Evolutionary conservation across 2,329 filamentous ascomycete species (phyloP).

Genomic region (Xylaria sp.): DNA sequence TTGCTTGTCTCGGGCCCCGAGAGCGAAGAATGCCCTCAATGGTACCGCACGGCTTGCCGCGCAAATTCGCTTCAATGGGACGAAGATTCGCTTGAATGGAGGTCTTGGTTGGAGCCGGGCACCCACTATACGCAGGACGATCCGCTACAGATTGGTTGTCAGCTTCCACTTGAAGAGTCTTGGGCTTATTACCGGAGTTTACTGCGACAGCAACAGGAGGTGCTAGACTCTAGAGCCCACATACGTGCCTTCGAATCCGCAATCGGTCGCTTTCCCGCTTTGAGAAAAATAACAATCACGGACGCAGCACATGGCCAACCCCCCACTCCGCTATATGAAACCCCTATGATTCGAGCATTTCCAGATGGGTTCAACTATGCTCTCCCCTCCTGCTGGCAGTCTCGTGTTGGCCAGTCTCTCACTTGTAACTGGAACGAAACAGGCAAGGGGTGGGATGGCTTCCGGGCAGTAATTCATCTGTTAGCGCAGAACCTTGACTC

Average conservation of each 20-base stretch:
- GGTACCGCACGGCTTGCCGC: too few relatives aligned
- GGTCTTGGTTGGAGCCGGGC: too few relatives aligned
- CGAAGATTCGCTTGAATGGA: too few relatives aligned
- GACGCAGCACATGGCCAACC: not conserved
- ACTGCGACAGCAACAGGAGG: not conserved
- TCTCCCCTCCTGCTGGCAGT: too few relatives aligned
- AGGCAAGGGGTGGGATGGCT: not conserved
- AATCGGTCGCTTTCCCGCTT: not conserved
- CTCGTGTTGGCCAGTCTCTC: too few relatives aligned
- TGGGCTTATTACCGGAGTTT: not conserved
- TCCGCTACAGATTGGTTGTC: not conserved
- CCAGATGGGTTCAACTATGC: not conserved
- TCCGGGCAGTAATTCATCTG: not conserved
- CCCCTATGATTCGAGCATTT: not conserved
- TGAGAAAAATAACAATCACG: conserved; percentile 1
- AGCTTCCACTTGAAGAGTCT: not conserved
- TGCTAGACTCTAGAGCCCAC: not conserved
- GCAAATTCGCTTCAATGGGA: too few relatives aligned
- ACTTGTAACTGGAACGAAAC: not conserved
- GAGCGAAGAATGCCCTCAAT: not conserved
- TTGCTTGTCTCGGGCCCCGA: not conserved
- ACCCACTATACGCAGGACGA: too few relatives aligned
- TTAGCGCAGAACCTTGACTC: not conserved
- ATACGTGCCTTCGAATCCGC: not conserved
- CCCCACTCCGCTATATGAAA: not conserved